Evolutionary conservation across 2,329 filamentous ascomycete genomes (phyloP), one percentile per base, ranked within the genome.

Genomic region (Thermomyces lanuginosus): DNA sequence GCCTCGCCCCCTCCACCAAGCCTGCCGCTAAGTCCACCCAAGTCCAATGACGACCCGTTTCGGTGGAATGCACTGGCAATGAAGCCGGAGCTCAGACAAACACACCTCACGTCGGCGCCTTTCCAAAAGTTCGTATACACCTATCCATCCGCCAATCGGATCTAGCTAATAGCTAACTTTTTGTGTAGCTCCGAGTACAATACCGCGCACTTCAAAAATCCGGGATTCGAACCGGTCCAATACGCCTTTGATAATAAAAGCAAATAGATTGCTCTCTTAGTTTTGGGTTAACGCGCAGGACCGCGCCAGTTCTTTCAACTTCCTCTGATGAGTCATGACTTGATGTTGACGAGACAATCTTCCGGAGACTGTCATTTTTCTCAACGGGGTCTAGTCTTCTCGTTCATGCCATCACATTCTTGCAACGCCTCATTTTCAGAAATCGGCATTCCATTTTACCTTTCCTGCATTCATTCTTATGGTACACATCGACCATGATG

Each of bases 141-240:
- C 8, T 11, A 5, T 5, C 10, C 13, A 6, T 16, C n/a, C 16
- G 15, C 5, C 4, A 11, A 27, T 18, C 7, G 9, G 8, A 19
- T 9, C 8, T 24, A 19, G 6, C 16, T 13, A 17, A 22, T n/a
- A 16, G 14, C 26, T 32, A 12, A 32, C 23, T 15, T 11, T 16
- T 24, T 14, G 11, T 21, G 14, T 21, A 60, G 56, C 33, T 59
- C 55, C 7, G 49, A 55, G 6, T 51, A 55, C 43, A 56, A 58
- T 35, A 51, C 56, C 34, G 53, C 56, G 22, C 53, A 62, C 40
- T 60, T 60, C 39, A 48, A 55, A 29, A 55, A 61, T 34, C 42
- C 51, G 16, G 46, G 61, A 29, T 58, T 62, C 30, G 48, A 61
- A 32, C 56, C 56, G 8, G 51, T 54, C 17, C 54, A 58, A 31